These are phyloP conservation scores for Aureobasidium sp. DNA, from an alignment of 2,329 filamentous ascomycete species.

Conservation along the genomic window DNA sequence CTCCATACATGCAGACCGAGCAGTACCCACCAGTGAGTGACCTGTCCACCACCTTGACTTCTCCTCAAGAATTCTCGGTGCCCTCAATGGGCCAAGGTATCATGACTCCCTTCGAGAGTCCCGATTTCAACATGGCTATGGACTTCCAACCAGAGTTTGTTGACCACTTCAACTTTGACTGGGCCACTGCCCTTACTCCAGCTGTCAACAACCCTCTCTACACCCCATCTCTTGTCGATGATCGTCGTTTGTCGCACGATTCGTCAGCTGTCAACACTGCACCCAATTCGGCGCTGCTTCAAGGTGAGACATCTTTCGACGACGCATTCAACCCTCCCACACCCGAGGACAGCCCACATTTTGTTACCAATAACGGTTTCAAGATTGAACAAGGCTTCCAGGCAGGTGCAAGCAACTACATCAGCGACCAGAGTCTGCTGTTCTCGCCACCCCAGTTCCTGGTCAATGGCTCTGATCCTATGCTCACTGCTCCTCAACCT, in stretches of 20 bases:
- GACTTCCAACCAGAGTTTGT: conserved; percentile 27
- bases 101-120: conserved; percentile 22
- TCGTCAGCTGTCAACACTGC: conserved; percentile 19
- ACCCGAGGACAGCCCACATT: conserved; percentile 36
- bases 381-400: not conserved
- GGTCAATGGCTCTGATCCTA: not conserved
- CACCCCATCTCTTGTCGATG: conserved; percentile 30
- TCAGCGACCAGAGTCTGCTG: conserved; percentile 9
- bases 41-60: conserved; percentile 17
- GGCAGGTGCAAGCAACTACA: not conserved
- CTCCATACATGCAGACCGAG: conserved; percentile 28
- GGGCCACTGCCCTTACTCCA: conserved; percentile 20
- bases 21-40: conserved; percentile 22
- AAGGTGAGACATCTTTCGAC: conserved; percentile 33
- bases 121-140: conserved; percentile 26
- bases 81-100: conserved; percentile 26
- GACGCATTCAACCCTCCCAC: conserved; percentile 50
- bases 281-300: conserved; percentile 36
- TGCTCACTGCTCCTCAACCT: conserved; percentile 4
- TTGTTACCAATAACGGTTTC: not conserved
- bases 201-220: conserved; percentile 22
- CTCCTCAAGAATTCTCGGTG: conserved; percentile 26
- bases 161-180: conserved; percentile 30
- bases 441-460: conserved; percentile 1
- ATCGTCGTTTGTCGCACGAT: conserved; percentile 21